phyloP scores from a whole-genome alignment of 192 early-diverging fungal species.

The Coemansia sp. region DNA sequence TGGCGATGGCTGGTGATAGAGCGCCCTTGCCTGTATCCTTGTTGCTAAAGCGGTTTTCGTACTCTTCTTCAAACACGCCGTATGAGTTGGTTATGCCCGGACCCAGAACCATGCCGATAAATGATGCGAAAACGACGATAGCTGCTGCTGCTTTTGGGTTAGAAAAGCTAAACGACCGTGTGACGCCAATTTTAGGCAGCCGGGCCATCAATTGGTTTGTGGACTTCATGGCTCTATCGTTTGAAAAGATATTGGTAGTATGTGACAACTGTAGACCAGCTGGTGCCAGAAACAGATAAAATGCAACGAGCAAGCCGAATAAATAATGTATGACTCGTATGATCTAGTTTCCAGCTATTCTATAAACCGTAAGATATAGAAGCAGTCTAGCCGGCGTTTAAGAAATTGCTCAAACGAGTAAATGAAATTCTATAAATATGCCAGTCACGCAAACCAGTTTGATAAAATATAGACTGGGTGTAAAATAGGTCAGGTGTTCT shows the following conservation, averaged over 20 bases:
- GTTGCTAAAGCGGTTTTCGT: slow-evolving; percentile 47
- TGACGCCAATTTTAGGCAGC: slow-evolving; percentile 46
- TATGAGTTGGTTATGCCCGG: slow-evolving; percentile 53
- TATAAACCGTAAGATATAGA: background rate
- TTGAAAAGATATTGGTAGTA: background rate
- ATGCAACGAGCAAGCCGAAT: no score
- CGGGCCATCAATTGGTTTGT: slow-evolving; percentile 7
- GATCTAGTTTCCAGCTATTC: background rate
- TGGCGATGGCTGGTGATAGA: slow-evolving; percentile 45
- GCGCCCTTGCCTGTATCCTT: slow-evolving; percentile 1
- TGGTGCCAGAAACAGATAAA: background rate
- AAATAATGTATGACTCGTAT: background rate
- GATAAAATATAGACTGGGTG: background rate
- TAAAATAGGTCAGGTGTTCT: background rate
- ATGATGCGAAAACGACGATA: slow-evolving; percentile 40
- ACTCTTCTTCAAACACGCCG: slow-evolving; percentile 52
- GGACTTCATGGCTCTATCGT: background rate
- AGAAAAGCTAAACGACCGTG: slow-evolving; percentile 31
- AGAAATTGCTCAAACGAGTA: background rate
- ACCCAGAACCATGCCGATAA: slow-evolving; percentile 50
- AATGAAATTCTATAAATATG: background rate
- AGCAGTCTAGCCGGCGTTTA: background rate
- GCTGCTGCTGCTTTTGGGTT: slow-evolving; percentile 34
- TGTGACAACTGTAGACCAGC: background rate
- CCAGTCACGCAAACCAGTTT: background rate